A percentile compares a stretch with the other conserved stretches of the same genome.
phyloP scores from a whole-genome alignment of 805 yeast genomes.

The Dipodascus geniculatus region DNA sequence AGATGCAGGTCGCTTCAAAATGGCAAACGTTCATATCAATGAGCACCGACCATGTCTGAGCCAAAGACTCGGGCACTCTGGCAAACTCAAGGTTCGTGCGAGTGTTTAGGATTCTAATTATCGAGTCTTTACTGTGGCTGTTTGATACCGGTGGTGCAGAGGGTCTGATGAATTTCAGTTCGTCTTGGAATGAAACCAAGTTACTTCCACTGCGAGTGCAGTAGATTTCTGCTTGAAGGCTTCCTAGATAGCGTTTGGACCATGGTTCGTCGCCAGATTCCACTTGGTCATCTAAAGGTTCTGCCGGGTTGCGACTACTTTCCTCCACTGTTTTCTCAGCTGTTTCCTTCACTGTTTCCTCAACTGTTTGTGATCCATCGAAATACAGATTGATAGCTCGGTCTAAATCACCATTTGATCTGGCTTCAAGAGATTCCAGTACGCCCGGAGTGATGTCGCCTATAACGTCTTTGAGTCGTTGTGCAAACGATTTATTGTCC shows the following conservation, averaged over 20 bases:
- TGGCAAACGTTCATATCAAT: conserved; percentile 41
- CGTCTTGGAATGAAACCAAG: conserved; percentile 23
- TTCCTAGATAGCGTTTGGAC: conserved; percentile 22
- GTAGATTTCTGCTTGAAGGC: conserved; percentile 28
- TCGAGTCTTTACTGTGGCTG: conserved; percentile 12
- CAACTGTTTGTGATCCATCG: neutral
- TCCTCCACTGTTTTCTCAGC: no score
- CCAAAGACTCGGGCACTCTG: conserved; percentile 58
- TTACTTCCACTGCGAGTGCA: conserved; percentile 25
- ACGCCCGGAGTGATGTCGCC: neutral
- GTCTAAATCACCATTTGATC: neutral
- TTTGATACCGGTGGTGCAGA: neutral
- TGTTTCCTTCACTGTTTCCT: neutral
- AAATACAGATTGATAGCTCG: neutral
- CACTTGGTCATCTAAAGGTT: no score
- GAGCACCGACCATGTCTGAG: conserved; percentile 54
- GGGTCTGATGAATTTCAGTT: conserved; percentile 18
- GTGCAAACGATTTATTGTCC: neutral
- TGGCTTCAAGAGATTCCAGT: neutral
- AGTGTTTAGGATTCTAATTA: conserved; percentile 24
- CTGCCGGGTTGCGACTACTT: no score
- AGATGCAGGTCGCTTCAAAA: conserved; percentile 47
- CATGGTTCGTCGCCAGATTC: conserved; percentile 8
- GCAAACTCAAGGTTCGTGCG: conserved; percentile 49
- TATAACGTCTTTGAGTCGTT: neutral